Evolutionary conservation across 495 filamentous ascomycete genomes (phyloP).

Genomic region (Penicillium angulare): DNA sequence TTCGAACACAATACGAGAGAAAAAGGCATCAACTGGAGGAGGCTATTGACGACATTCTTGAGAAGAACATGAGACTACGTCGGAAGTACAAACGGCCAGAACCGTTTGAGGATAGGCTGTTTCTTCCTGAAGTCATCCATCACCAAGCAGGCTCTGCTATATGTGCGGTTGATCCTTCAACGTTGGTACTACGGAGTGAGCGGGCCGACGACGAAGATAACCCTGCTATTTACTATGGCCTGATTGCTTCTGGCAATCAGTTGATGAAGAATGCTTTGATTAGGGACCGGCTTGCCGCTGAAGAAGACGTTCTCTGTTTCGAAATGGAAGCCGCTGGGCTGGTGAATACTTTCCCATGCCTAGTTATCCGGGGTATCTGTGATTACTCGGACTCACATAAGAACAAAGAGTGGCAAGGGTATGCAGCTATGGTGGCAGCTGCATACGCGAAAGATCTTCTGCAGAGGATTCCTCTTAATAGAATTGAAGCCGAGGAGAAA

Average conservation of each 20-base stretch:
- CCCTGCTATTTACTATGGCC: conserved; percentile 24
- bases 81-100: conserved; percentile 27
- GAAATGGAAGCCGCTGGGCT: neutral
- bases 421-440: conserved; percentile 31
- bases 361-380: conserved; percentile 35
- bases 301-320: neutral
- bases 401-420: conserved; percentile 35
- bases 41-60: conserved; percentile 16
- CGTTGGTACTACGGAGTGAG: conserved; percentile 20
- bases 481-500: conserved; percentile 9
- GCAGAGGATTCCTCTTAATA: neutral
- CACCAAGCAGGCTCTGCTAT: conserved; percentile 15
- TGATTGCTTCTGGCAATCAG: neutral
- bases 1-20: conserved; percentile 9
- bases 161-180: conserved; percentile 26
- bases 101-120: conserved; percentile 32
- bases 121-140: conserved; percentile 24
- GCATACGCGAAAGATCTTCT: conserved; percentile 28
- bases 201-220: conserved; percentile 28
- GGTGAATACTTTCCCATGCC: conserved; percentile 28
- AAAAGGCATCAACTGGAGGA: conserved; percentile 21
- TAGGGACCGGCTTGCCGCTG: neutral
- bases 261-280: neutral
- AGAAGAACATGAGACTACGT: neutral
- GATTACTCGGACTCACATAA: conserved; percentile 39